Conservation (phyloP, 345 rosid genomes). For the Eucalyptus urophylla region DNA sequence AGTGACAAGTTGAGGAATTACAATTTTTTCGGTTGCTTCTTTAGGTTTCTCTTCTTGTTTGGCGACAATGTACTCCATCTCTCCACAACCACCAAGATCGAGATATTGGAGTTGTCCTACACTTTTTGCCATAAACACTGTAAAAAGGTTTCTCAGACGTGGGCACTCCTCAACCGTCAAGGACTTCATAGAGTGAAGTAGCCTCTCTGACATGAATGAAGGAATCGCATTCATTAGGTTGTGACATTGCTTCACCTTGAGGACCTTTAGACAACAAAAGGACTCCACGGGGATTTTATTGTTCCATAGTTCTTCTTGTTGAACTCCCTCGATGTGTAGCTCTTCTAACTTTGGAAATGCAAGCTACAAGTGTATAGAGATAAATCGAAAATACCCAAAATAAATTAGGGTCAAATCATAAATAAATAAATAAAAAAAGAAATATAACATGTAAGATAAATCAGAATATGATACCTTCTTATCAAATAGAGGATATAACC, state of each 20-base stretch:
- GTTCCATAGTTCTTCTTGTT: not conserved
- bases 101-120: not conserved
- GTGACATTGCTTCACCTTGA: not conserved
- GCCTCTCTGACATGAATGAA: not conserved
- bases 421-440: no score
- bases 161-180: not conserved
- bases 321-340: no score
- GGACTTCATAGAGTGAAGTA: not conserved
- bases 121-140: not conserved
- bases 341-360: no score
- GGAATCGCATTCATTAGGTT: not conserved
- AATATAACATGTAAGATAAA: rapidly evolving
- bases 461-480: no score
- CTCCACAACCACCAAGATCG: rapidly evolving
- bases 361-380: no score
- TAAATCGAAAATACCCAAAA: no score
- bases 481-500: no score
- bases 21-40: rapidly evolving
- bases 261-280: not conserved
- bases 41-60: not conserved
- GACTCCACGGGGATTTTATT: not conserved
- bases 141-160: not conserved
- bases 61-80: not conserved
- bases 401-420: rapidly evolving
- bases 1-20: not conserved